Evolutionary conservation across 2,329 filamentous ascomycete genomes (phyloP).

Genomic region (Microdochium bolleyi): DNA sequence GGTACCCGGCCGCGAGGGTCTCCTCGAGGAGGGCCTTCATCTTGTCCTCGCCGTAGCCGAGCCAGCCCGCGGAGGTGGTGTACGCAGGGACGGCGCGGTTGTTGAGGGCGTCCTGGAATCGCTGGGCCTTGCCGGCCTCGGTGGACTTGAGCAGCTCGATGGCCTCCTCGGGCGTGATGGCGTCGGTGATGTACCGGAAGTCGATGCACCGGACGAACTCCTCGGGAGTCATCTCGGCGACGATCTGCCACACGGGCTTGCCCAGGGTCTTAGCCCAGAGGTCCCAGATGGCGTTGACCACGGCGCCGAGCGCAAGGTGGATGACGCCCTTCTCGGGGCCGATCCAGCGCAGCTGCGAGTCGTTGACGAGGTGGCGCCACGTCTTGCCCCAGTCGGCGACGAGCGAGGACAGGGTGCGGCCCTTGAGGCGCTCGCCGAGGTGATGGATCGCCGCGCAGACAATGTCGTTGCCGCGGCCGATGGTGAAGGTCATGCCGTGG

Average conservation of each 20-base stretch:
- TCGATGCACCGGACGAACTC: constrained; percentile 85
- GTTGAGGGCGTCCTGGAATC: constrained; percentile 65
- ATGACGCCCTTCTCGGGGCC: constrained; percentile 92
- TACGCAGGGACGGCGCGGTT: constrained; percentile 79
- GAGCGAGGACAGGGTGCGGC: constrained; percentile 68
- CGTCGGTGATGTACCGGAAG: constrained; percentile 91
- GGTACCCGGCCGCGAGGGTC: constrained; percentile 69
- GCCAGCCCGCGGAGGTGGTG: constrained; percentile 83
- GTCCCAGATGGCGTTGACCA: constrained; percentile 91
- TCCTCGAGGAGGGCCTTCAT: constrained; percentile 68
- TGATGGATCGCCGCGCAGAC: constrained; percentile 79
- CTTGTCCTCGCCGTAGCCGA: constrained; percentile 86
- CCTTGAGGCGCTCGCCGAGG: constrained; percentile 67
- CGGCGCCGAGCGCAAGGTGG: constrained; percentile 80
- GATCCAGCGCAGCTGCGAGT: constrained; percentile 88
- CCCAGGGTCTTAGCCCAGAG: constrained; percentile 83
- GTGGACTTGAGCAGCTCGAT: constrained; percentile 59
- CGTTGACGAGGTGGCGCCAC: constrained; percentile 85
- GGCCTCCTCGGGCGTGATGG: constrained; percentile 81
- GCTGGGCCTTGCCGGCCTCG: constrained; percentile 59
- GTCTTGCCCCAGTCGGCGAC: constrained; percentile 78
- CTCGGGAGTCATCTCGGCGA: constrained; percentile 83
- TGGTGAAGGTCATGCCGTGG: constrained; percentile 83
- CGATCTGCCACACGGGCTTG: constrained; percentile 86
- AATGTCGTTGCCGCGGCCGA: constrained; percentile 85